Percentiles rank a stretch among this genome's conserved stretches.
phyloP scores from a whole-genome alignment of 768 basidiomycete species.

The Zangia roseola region DNA sequence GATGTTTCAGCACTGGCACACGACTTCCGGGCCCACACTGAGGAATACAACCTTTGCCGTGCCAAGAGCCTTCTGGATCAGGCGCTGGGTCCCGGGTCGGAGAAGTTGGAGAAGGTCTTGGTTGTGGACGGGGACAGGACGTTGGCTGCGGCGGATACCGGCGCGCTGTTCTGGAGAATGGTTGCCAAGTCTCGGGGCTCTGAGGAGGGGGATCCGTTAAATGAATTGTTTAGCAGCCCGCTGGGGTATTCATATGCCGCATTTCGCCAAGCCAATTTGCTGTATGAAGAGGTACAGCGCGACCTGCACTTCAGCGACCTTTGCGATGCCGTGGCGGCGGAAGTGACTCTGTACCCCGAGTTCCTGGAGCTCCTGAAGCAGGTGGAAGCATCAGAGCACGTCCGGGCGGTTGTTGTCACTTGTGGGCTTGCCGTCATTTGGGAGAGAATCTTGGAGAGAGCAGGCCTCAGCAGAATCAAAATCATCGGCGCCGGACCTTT shows the following conservation, averaged over 20 bases:
- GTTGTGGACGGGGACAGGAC: constrained; percentile 12
- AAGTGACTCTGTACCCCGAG: constrained; percentile 16
- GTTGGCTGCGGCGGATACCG: constrained; percentile 12
- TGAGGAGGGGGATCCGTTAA: constrained; percentile 7
- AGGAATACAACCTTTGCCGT: constrained; percentile 13
- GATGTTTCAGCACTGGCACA: constrained; percentile 11
- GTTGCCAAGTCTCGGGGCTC: constrained; percentile 12
- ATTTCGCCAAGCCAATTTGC: constrained; percentile 11
- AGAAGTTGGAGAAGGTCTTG: constrained; percentile 13
- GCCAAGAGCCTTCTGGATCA: constrained; percentile 14
- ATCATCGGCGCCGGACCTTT: constrained; percentile 10
- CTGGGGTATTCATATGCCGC: constrained; percentile 13
- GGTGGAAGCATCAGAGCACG: constrained; percentile 18
- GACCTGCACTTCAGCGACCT: constrained; percentile 12
- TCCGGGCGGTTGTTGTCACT: constrained; percentile 14
- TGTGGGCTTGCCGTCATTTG: constrained; percentile 9
- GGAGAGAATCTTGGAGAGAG: constrained; percentile 15
- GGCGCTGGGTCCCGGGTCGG: constrained; percentile 10
- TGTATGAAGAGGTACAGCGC: constrained; percentile 10
- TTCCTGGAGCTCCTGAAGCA: constrained; percentile 16
- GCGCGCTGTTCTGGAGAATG: constrained; percentile 11
- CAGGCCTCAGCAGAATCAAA: constrained; percentile 15
- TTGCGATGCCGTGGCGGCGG: constrained; percentile 12
- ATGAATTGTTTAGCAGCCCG: constrained; percentile 13
- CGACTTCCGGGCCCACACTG: constrained; percentile 10